Evolutionary conservation across 768 basidiomycete species (phyloP), one percentile per base, ranked within the genome.

Genomic region (Lactarius quietus): DNA sequence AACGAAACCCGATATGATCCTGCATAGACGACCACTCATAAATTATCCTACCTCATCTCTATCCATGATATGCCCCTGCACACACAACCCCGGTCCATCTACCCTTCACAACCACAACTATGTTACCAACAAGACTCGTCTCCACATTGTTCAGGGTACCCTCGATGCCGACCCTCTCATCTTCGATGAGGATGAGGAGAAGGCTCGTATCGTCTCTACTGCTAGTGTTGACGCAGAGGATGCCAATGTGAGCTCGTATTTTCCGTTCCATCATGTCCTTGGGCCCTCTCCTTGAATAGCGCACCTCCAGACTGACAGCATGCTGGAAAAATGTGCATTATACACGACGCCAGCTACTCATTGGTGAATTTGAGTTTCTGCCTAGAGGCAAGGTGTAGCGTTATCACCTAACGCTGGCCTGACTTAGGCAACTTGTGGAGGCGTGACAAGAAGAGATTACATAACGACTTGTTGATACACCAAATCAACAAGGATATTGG

Each of bases 201-300:
- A 89, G 82, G 89, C 88, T 72, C 83, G 86, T 76, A 85, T 88
- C 68, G 85, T 93, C 68, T 87, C 78, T 39, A 92, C 91, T 26
- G 89, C 90, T 51, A 93, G 93, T 71, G 93, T 95, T 72, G 93
- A 95, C 75, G 89, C 89, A 74, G 92, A 94, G 80, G 93, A 95
- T 73, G 92, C 92, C 76, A 93, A 93, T 78, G 93, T 95, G 81
- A 87, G 92, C 68, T 51, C 68, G 53, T 51, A 58, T 83, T 72
- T 56, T 55, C 54, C 43, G 70, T 70, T 71, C 73, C 71, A 74
- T 74, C 71, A 71, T 75, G 74, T 70, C 68, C 70, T 73, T 71
- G 70, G 68, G 72, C 76, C 73, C 73, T 74, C 77, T 76, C 80
- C 78, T 82, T 82, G 79, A 73, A 75, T n/a, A n/a, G n/a, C n/a